Percentiles rank a stretch among this genome's conserved stretches.
Evolutionary conservation across 345 rosid genomes (phyloP).

Genomic region (Hibiscus mutabilis): DNA sequence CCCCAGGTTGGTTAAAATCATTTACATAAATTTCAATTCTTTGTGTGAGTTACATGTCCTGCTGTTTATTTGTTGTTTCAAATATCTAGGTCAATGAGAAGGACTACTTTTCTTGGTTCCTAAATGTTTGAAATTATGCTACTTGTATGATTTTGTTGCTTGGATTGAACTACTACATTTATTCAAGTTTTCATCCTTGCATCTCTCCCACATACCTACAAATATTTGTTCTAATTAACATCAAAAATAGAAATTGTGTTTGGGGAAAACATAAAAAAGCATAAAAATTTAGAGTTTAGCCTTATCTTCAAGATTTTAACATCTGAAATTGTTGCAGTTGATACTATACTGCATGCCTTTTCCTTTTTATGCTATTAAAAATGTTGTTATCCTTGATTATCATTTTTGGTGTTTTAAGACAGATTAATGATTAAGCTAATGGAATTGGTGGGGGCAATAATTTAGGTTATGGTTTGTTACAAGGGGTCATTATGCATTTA

Average conservation of each 20-base stretch:
- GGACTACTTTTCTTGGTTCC: neutral
- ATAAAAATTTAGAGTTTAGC: neutral
- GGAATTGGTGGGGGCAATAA: neutral
- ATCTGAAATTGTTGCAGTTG: neutral
- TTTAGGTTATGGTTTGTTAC: neutral
- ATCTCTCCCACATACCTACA: neutral
- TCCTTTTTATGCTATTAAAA: neutral
- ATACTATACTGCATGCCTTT: neutral
- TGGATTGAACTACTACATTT: neutral
- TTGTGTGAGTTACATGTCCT: neutral
- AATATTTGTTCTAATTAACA: neutral
- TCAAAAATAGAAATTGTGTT: neutral
- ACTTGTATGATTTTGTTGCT: neutral
- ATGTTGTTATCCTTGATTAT: neutral
- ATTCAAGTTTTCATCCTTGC: neutral
- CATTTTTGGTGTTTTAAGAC: neutral
- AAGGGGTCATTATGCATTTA: neutral
- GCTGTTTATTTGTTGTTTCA: neutral
- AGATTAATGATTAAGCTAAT: neutral
- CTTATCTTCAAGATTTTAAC: neutral
- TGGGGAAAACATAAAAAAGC: neutral
- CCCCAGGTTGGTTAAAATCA: conserved; percentile 58
- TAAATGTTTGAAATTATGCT: neutral
- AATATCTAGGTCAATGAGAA: neutral
- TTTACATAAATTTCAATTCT: conserved; percentile 1